These are phyloP conservation scores for Monosporascus sp. DNA, from an alignment of 2,329 filamentous ascomycete species.

Conservation along the genomic window DNA sequence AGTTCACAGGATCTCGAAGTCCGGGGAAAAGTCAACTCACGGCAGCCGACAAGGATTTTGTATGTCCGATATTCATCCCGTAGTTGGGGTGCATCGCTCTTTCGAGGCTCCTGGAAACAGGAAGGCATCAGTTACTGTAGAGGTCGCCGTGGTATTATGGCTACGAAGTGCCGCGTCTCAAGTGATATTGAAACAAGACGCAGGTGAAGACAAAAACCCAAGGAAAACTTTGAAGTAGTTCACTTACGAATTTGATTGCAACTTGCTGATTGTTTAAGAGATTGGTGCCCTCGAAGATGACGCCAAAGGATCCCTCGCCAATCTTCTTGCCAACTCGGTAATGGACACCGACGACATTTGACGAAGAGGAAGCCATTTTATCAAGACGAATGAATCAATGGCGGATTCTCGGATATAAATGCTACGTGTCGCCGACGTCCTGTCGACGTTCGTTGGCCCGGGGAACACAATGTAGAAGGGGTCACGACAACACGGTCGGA, in stretches of 20 bases:
- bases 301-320: slow-evolving; percentile 95
- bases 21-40: slow-evolving; percentile 56
- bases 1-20: slow-evolving; percentile 6
- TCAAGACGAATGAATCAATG: slow-evolving; percentile 8
- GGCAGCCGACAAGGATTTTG: slow-evolving; percentile 98
- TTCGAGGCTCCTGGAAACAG: slow-evolving; percentile 77
- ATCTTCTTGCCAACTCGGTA: slow-evolving; percentile 99
- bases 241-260: slow-evolving; percentile 95
- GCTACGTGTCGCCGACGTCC: not conserved
- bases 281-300: slow-evolving; percentile 98
- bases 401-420: slow-evolving; percentile 5
- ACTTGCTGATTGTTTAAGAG: slow-evolving; percentile 98
- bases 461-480: not conserved
- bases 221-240: not conserved
- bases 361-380: slow-evolving; percentile 79
- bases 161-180: too few relatives aligned
- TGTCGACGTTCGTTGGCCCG: not conserved
- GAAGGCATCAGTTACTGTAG: not conserved
- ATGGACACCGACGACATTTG: slow-evolving; percentile 97
- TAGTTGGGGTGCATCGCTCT: slow-evolving; percentile 96
- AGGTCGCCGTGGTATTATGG: too few relatives aligned
- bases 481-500: not conserved
- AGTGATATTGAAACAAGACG: too few relatives aligned
- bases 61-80: slow-evolving; percentile 99
- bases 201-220: too few relatives aligned